Evolutionary conservation across 2,329 filamentous ascomycete genomes (phyloP).

Genomic region (Aspergillus sp.): DNA sequence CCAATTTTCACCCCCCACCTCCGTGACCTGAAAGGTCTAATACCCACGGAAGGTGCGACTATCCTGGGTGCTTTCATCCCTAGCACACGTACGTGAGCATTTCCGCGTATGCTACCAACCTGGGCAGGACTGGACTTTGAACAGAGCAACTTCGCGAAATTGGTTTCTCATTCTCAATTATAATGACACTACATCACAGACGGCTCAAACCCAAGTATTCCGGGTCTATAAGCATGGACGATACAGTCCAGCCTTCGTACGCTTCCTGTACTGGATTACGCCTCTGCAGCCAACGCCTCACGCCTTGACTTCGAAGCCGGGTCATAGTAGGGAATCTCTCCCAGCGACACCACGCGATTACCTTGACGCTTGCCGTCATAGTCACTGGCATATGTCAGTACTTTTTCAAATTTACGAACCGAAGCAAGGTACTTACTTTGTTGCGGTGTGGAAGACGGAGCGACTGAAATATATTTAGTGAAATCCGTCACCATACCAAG

Average conservation of each 20-base stretch:
- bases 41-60: conserved; percentile 48
- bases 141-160: not conserved
- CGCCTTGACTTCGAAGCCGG: conserved; percentile 1
- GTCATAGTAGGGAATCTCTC: conserved; percentile 11
- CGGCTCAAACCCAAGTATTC: too few relatives aligned
- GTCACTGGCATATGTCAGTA: not conserved
- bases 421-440: not conserved
- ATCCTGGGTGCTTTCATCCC: not conserved
- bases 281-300: not conserved
- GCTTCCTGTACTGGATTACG: not conserved
- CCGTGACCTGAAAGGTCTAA: conserved; percentile 33
- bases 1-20: too few relatives aligned
- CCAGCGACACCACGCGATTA: conserved; percentile 9
- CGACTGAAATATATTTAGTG: not conserved
- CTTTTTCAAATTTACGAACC: not conserved
- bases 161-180: not conserved
- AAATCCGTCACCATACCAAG: not conserved
- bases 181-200: not conserved
- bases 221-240: not conserved
- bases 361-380: conserved; percentile 3
- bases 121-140: not conserved
- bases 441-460: conserved; percentile 14
- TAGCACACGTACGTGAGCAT: not conserved
- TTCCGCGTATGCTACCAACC: not conserved
- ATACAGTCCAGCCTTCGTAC: not conserved